Conservation (phyloP, 345 rosid species). For the Gossypium anomalum region DNA sequence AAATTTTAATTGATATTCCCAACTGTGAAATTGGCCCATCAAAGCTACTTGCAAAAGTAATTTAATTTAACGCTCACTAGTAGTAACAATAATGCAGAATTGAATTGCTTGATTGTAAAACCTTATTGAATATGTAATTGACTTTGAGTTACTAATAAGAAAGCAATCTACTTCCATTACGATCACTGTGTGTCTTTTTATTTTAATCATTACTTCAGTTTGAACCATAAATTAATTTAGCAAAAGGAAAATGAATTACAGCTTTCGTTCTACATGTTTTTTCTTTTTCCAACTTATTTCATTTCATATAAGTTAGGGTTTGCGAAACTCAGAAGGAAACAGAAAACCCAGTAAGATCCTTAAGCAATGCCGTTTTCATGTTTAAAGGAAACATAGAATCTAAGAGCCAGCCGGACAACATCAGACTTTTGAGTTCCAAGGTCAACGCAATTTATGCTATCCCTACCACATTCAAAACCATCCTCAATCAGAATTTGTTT, state of each 20-base stretch:
- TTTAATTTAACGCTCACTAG: no score
- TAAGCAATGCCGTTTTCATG: slow-evolving; percentile 12
- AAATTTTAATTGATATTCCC: no score
- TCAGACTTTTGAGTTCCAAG: slow-evolving; percentile 21
- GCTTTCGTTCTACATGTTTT: background rate
- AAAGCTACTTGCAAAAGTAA: no score
- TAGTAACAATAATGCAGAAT: no score
- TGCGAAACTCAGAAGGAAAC: background rate
- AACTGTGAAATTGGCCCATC: no score
- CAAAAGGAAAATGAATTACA: background rate
- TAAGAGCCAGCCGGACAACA: slow-evolving; percentile 15
- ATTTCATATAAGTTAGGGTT: background rate
- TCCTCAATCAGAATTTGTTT: background rate
- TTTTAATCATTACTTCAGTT: no score
- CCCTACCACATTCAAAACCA: background rate
- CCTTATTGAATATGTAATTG: no score
- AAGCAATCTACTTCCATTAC: no score
- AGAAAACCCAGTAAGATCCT: slow-evolving; percentile 4
- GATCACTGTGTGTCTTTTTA: no score
- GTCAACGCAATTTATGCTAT: slow-evolving; percentile 18
- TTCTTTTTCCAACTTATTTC: background rate
- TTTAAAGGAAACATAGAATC: background rate
- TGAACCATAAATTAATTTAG: no score
- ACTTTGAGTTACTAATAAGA: no score
- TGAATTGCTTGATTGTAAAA: no score